Percentiles rank a stretch among this genome's conserved stretches.
phyloP scores from a whole-genome alignment of 2,329 filamentous ascomycete species.

The Pseudocercospora crystallina region DNA sequence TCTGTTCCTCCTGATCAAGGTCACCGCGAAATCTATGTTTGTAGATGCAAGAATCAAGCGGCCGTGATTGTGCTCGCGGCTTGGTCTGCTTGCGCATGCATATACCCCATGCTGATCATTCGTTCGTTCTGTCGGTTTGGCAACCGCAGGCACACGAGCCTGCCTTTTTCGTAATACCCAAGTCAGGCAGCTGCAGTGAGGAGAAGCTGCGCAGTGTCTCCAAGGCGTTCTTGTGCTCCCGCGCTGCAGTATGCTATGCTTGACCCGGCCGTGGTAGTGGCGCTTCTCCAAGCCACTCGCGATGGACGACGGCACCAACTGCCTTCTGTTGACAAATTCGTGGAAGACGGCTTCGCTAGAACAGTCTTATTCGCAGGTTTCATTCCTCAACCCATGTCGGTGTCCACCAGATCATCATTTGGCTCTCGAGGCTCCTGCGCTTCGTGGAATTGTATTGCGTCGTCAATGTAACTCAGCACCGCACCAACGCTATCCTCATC shows the following conservation, averaged over 20 bases:
- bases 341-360: background rate
- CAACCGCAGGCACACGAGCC: too few species aligned
- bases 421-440: slow-evolving; percentile 88
- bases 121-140: too few species aligned
- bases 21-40: slow-evolving; percentile 42
- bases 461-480: slow-evolving; percentile 88
- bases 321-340: too few species aligned
- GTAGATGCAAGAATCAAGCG: slow-evolving; percentile 24
- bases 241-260: too few species aligned
- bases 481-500: slow-evolving; percentile 87
- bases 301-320: too few species aligned
- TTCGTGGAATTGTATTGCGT: slow-evolving; percentile 90
- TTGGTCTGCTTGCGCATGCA: background rate
- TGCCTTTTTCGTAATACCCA: too few species aligned
- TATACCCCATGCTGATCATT: background rate
- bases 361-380: background rate
- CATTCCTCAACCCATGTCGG: slow-evolving; percentile 47
- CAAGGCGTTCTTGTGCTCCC: too few species aligned
- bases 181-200: too few species aligned
- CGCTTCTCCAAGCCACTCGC: too few species aligned
- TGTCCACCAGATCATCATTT: slow-evolving; percentile 59
- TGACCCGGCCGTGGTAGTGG: too few species aligned
- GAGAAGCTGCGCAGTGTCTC: too few species aligned
- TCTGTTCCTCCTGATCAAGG: slow-evolving; percentile 48
- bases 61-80: background rate